A percentile compares a stretch with the other conserved stretches of the same genome.
phyloP scores from a whole-genome alignment of 2,329 filamentous ascomycete species.

The Aspergillus texensis region DNA sequence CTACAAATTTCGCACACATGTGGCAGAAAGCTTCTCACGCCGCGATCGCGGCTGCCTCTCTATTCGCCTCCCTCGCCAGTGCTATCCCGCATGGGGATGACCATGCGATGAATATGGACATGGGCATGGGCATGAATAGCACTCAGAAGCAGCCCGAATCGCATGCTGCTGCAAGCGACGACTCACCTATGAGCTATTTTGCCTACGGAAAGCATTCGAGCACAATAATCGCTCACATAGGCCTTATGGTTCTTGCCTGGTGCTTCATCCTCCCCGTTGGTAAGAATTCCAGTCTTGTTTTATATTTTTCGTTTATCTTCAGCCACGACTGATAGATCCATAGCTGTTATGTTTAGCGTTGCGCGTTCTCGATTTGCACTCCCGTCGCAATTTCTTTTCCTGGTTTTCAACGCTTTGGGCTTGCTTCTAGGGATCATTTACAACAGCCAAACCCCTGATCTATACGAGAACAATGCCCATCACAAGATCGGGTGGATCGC shows the following conservation, averaged over 20 bases:
- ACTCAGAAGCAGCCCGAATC: conserved; percentile 18
- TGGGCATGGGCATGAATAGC: conserved; percentile 28
- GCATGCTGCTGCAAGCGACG: conserved; percentile 20
- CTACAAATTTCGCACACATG: conserved; percentile 22
- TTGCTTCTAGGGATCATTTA: conserved; percentile 25
- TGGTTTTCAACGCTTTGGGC: conserved; percentile 23
- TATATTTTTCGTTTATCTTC: background rate
- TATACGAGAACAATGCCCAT: conserved; percentile 26
- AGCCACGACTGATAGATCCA: conserved; percentile 13
- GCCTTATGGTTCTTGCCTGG: conserved; percentile 72
- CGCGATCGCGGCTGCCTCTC: conserved; percentile 31
- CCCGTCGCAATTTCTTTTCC: conserved; percentile 45
- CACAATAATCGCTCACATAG: conserved; percentile 69
- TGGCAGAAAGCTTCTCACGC: conserved; percentile 26
- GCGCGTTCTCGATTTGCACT: conserved; percentile 76
- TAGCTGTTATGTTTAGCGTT: conserved; percentile 84
- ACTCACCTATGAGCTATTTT: conserved; percentile 48
- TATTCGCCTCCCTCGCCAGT: conserved; percentile 34
- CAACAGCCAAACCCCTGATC: conserved; percentile 25
- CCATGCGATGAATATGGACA: conserved; percentile 35
- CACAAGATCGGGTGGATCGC: conserved; percentile 64
- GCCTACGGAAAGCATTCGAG: conserved; percentile 43
- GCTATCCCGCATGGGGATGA: conserved; percentile 39
- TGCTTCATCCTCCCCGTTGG: conserved; percentile 71
- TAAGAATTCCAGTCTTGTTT: conserved; percentile 44